A percentile compares a stretch with the other conserved stretches of the same genome.
Evolutionary conservation across 2,329 filamentous ascomycete genomes (phyloP).

Genomic region (Macrophomina tecta): DNA sequence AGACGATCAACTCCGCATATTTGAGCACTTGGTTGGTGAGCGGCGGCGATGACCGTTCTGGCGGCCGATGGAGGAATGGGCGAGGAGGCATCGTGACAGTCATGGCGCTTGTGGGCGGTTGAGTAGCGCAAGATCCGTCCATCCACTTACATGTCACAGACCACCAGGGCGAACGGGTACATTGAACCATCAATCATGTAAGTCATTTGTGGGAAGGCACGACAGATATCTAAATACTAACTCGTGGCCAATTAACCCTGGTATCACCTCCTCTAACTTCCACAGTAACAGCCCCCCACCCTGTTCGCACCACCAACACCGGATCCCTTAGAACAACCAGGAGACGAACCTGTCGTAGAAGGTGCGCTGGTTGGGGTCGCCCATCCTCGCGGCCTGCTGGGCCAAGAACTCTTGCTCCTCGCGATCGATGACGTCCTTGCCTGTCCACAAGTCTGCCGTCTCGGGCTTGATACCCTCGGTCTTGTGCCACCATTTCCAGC

Average conservation of each 20-base stretch:
- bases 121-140: not conserved
- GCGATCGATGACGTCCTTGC: slow-evolving; percentile 74
- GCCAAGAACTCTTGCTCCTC: slow-evolving; percentile 75
- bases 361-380: slow-evolving; percentile 39
- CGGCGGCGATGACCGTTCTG: no score
- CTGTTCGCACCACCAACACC: not conserved
- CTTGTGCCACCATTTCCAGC: slow-evolving; percentile 66
- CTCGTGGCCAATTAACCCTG: not conserved
- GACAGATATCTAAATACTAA: not conserved
- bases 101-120: not conserved
- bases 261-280: not conserved
- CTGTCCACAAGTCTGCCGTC: slow-evolving; percentile 72
- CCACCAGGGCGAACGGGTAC: not conserved
- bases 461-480: slow-evolving; percentile 62
- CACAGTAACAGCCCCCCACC: not conserved
- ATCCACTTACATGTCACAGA: not conserved
- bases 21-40: no score
- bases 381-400: slow-evolving; percentile 52
- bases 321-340: slow-evolving; percentile 63
- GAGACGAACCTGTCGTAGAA: slow-evolving; percentile 66
- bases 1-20: no score
- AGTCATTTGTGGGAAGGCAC: slow-evolving; percentile 11
- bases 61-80: no score
- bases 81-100: not conserved
- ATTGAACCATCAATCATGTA: not conserved